Base-by-base conservation (phyloP, 306 rosid genomes). In the Echinosophora koreensis region DNA sequence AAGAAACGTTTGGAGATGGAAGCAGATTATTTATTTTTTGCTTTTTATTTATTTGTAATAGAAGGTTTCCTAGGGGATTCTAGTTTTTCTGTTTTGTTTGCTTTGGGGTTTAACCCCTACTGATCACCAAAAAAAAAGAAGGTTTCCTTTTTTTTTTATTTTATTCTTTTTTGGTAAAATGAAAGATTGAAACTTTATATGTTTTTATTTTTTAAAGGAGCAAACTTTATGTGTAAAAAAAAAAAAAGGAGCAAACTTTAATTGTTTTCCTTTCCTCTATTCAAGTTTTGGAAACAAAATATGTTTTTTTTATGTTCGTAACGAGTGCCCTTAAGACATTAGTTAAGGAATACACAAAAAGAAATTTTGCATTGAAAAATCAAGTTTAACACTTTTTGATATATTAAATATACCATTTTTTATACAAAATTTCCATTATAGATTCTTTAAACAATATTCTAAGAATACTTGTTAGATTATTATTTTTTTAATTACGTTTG, bases 181-280 rank as follows among this genome's bases (percentile, higher is more conserved):
- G n/a, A 77, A 82, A 61, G 59, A 50, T 42, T n/a, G 66, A n/a
- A 37, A 71, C 80, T 77, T 82, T 71, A 69, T 42, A 3, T 4
- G 13, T 7, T 35, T 71, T 35, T 22, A 22, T 22, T 56, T 57
- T 71, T 61, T 4, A 11, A 63, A 76, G 57, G 47, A 70, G n/a
- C 47, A 18, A 42, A 1, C 12, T 22, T 22, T 22, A 22, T 22
- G 0, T 22, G 22, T 22, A 0, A 22, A 22, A 22, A 22, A 22
- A 22, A 22, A 22, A 22, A 22, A 22, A 22, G 22, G 22, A 22
- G 22, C 22, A 22, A 22, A 22, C 22, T 65, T 47, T 52, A 16
- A 1, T 38, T 47, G 5, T 42, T 56, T 37, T 38, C 64, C 5
- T 30, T 15, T 9, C 46, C 32, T 27, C 39, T 49, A 58, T 58